Conservation (phyloP, 495 filamentous ascomycete genomes). For the Penicillium canariense region DNA sequence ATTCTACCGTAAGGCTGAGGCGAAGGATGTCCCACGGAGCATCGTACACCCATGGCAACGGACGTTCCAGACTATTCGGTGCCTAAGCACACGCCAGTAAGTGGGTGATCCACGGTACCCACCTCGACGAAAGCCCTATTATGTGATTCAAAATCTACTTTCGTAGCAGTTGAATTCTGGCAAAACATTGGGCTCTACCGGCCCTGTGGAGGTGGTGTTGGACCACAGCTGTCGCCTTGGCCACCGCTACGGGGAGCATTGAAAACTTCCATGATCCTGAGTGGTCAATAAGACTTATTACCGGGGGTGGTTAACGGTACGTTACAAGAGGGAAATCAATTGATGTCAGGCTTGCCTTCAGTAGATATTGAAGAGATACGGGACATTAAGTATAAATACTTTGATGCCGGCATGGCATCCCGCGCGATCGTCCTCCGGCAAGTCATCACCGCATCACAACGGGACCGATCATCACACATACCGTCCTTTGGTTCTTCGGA, state of each 20-base stretch:
- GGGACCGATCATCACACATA: not conserved
- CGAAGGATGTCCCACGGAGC: not conserved
- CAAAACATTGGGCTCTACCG: too few species aligned
- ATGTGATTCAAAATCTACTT: too few species aligned
- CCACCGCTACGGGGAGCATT: too few species aligned
- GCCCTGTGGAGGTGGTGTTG: too few species aligned
- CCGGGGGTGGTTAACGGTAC: too few species aligned
- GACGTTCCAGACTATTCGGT: not conserved
- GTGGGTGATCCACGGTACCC: too few species aligned
- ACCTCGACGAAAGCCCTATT: too few species aligned
- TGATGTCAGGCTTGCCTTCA: conserved; percentile 10
- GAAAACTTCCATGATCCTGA: not conserved
- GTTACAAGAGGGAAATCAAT: not conserved
- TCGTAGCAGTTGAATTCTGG: too few species aligned
- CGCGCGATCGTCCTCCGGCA: not conserved
- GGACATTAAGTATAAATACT: conserved; percentile 7
- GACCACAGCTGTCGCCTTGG: too few species aligned
- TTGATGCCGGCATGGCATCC: conserved; percentile 4
- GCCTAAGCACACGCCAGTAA: not conserved
- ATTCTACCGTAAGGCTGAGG: not conserved
- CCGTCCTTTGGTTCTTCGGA: not conserved
- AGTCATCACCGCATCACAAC: conserved; percentile 13
- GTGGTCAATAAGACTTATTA: too few species aligned
- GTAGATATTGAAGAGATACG: not conserved
- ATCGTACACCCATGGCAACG: not conserved